Base-by-base conservation (phyloP, 306 rosid genomes). In the Echinosophora koreensis region DNA sequence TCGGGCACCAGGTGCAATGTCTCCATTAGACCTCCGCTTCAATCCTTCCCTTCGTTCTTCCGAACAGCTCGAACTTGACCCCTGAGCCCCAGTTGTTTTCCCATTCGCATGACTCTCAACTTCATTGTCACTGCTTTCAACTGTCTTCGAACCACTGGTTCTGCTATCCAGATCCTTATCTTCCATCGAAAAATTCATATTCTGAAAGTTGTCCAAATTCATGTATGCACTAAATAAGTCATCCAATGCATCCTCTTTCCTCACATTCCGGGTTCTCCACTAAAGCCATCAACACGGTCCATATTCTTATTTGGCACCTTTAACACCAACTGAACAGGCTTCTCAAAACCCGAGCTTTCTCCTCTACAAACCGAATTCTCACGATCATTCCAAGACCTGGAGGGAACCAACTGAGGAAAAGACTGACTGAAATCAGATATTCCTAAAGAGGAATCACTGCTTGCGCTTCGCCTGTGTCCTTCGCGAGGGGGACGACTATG, bases 91-190 rank as follows among this genome's bases (percentile, higher is more conserved):
- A 44, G 37, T 65, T 14, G 66, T 30, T 52, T 77, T 86, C 34
- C 83, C 89, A 71, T 79, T 83, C 6, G 83, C 37, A 44, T 81
- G 81, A 80, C 97, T 93, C 83, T 89, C 96, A 76, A 77, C 96
- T 84, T 93, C 97, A 22, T 89, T 90, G 66, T 93, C 96, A 65
- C 97, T 93, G 77, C 94, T 90, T 57, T 90, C 97, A 60, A 90
- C 86, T 1, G 96, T 88, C 89, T 87, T 92, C 0, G 93, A 87
- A 62, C 86, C 86, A 66, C 86, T 82, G 17, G 70, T 82, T 59
- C 76, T 78, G 72, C 86, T 82, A 66, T 80, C 84, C 67, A 80
- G 32, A 73, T 80, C 84, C 74, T 80, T 80, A 63, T 90, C 93
- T 66, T 92, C 97, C 13, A 79, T 72, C 3, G 88, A 64, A 60